Percentiles rank a stretch among this genome's conserved stretches.
Conservation (phyloP, 2,329 filamentous ascomycete genomes). For the Fusarium pininemorale region DNA sequence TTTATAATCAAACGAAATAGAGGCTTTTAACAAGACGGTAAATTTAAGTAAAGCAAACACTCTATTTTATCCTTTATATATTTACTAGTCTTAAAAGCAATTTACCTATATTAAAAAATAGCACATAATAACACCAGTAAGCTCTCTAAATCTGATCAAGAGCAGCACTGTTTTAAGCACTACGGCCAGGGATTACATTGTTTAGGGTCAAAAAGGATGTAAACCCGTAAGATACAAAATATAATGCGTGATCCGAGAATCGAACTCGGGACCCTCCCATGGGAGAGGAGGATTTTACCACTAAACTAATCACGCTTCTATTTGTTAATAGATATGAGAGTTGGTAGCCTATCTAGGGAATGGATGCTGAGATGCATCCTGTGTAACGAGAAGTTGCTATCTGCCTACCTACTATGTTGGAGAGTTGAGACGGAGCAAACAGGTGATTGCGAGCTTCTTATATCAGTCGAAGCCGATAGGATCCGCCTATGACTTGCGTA, state of each 20-base stretch:
- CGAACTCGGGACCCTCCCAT: conserved; percentile 51
- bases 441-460: conserved; percentile 17
- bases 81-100: background rate
- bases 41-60: background rate
- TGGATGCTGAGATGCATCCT: background rate
- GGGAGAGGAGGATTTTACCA: conserved; percentile 53
- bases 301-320: conserved; percentile 48
- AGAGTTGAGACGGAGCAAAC: background rate
- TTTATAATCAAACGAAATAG: background rate
- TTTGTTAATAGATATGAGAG: background rate
- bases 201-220: background rate
- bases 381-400: background rate
- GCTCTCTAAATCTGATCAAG: too few species aligned
- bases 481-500: background rate
- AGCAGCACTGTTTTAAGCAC: background rate
- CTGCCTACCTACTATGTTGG: background rate
- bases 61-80: background rate
- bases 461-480: background rate
- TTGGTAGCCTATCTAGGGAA: background rate
- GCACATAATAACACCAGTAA: background rate
- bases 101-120: background rate
- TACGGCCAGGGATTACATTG: too few species aligned
- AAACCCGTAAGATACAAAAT: background rate
- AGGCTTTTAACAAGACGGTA: background rate
- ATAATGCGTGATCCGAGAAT: conserved; percentile 47